Percentiles rank a stretch among this genome's conserved stretches.
Evolutionary conservation across 2,329 filamentous ascomycete species (phyloP).

Genomic region (Aspergillus novofumigatus): DNA sequence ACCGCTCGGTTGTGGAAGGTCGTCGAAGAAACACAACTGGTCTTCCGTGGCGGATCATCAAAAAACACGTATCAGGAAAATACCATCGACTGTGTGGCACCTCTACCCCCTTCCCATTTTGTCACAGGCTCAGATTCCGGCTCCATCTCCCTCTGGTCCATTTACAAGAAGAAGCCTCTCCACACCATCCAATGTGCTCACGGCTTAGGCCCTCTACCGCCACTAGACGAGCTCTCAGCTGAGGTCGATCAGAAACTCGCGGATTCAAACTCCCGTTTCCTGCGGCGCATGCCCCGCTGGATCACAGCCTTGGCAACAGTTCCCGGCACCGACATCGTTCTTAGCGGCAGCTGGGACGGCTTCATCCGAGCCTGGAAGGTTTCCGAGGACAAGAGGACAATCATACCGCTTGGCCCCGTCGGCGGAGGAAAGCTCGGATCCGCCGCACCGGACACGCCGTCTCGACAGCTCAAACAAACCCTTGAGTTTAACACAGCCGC

Average conservation of each 20-base stretch:
- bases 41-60: constrained; percentile 74
- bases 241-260: constrained; percentile 59
- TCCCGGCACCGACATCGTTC: constrained; percentile 83
- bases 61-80: constrained; percentile 62
- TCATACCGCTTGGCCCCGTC: constrained; percentile 68
- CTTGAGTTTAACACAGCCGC: constrained; percentile 27
- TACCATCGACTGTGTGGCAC: constrained; percentile 85
- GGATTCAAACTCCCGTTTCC: constrained; percentile 38
- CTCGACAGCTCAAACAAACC: constrained; percentile 31
- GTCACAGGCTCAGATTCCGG: constrained; percentile 94
- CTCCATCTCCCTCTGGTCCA: constrained; percentile 77
- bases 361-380: constrained; percentile 81
- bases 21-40: constrained; percentile 87
- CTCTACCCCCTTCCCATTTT: constrained; percentile 86
- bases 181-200: constrained; percentile 77
- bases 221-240: constrained; percentile 67
- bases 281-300: constrained; percentile 68
- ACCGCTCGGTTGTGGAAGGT: constrained; percentile 96
- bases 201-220: constrained; percentile 70
- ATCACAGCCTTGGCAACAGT: constrained; percentile 85
- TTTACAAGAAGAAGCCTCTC: constrained; percentile 91
- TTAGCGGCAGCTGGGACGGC: constrained; percentile 94
- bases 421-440: constrained; percentile 35
- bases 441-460: constrained; percentile 23
- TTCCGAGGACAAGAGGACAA: constrained; percentile 72